These are phyloP conservation scores for rapeseed (Brassica napus) DNA, from an alignment of 345 rosid genomes.

Conservation along the genomic window Da-Ae NC_063435.1:25436001-25436500, in stretches of 20 bases:
- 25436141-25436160: constrained; percentile 57
- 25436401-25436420: too few species aligned
- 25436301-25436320: not conserved
- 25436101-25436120: constrained; percentile 84
- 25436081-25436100: constrained; percentile 69
- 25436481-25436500: too few species aligned
- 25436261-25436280: constrained; percentile 8
- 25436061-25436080: constrained; percentile 65
- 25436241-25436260: constrained; percentile 49
- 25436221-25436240: constrained; percentile 79
- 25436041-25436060: constrained; percentile 64
- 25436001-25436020: constrained; percentile 78
- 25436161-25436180: constrained; percentile 58
- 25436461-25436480: too few species aligned
- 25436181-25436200: constrained; percentile 56
- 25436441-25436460: too few species aligned
- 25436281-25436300: constrained; percentile 4
- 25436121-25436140: constrained; percentile 67
- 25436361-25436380: too few species aligned
- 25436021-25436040: constrained; percentile 72
- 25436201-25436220: constrained; percentile 86
- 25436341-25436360: too few species aligned
- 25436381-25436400: too few species aligned
- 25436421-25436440: too few species aligned
- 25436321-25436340: not conserved